Evolutionary conservation across 2,329 filamentous ascomycete genomes (phyloP).

Genomic region (Camptophora hylomeconis): DNA sequence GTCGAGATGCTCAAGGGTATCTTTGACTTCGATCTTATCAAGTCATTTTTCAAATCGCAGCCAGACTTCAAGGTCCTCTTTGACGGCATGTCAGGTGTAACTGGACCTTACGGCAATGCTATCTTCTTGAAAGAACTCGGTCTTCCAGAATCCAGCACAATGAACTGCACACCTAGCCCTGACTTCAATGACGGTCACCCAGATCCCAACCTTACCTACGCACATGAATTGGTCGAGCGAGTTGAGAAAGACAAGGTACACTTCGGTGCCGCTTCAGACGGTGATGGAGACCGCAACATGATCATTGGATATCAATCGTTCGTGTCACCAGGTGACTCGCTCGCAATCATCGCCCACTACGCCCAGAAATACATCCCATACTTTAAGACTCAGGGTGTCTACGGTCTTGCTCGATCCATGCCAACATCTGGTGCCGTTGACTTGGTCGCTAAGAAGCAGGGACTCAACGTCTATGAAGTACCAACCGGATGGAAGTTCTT

Average conservation of each 20-base stretch:
- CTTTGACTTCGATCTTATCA: constrained; percentile 95
- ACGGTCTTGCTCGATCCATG: constrained; percentile 92
- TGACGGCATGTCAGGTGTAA: constrained; percentile 87
- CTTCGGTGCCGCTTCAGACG: constrained; percentile 92
- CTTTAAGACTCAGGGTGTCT: constrained; percentile 95
- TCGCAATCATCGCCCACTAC: constrained; percentile 97
- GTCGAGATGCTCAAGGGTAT: constrained; percentile 93
- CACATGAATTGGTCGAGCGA: constrained; percentile 82
- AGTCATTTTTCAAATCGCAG: constrained; percentile 77
- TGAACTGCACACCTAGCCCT: constrained; percentile 84
- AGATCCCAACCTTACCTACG: constrained; percentile 95
- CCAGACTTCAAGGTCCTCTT: constrained; percentile 94
- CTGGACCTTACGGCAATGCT: constrained; percentile 83
- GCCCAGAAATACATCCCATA: constrained; percentile 83
- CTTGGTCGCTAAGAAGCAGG: constrained; percentile 88
- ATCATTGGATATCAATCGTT: constrained; percentile 96
- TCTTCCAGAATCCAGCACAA: constrained; percentile 60
- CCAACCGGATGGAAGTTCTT: constrained; percentile 99
- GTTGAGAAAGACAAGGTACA: constrained; percentile 87
- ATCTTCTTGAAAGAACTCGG: constrained; percentile 94
- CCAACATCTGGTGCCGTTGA: constrained; percentile 92
- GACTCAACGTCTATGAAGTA: constrained; percentile 85
- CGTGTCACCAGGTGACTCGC: constrained; percentile 90
- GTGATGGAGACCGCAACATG: constrained; percentile 99
- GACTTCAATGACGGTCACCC: constrained; percentile 97